Conservation (phyloP, 805 yeast species). For the Candida corydali region DNA sequence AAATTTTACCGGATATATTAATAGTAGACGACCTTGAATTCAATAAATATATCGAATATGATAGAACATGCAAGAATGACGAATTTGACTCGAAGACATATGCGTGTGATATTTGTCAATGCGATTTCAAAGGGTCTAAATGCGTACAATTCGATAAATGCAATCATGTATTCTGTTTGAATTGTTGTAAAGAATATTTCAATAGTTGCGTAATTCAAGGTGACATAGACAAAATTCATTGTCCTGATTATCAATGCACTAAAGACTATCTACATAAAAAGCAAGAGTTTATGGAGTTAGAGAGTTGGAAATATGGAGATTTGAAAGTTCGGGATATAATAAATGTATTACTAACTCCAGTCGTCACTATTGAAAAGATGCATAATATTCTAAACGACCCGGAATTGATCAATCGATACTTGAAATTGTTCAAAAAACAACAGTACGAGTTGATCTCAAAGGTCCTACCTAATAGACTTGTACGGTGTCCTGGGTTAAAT, state of each 20-base stretch:
- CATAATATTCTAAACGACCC: constrained; percentile 20
- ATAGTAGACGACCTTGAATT: constrained; percentile 10
- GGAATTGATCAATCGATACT: constrained; percentile 33
- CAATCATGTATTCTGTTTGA: constrained; percentile 45
- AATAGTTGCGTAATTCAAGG: constrained; percentile 41
- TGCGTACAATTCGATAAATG: constrained; percentile 41
- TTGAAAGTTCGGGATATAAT: constrained; percentile 22
- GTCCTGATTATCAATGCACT: constrained; percentile 54
- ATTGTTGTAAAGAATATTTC: constrained; percentile 43
- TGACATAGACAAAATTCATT: constrained; percentile 48
- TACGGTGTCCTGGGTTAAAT: constrained; percentile 44
- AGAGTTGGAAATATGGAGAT: constrained; percentile 16
- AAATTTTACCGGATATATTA: constrained; percentile 9
- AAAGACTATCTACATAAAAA: constrained; percentile 13
- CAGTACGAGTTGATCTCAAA: constrained; percentile 42
- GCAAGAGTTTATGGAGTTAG: constrained; percentile 17
- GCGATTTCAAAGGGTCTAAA: constrained; percentile 39
- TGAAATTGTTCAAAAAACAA: constrained; percentile 29
- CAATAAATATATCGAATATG: constrained; percentile 16
- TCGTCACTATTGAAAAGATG: constrained; percentile 33
- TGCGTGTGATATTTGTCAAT: constrained; percentile 56
- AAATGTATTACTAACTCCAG: constrained; percentile 35
- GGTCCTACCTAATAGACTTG: constrained; percentile 45
- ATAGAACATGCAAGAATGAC: constrained; percentile 14
- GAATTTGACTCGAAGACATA: constrained; percentile 36